Evolutionary conservation across 2,329 filamentous ascomycete species (phyloP), one percentile per base, ranked within the genome.

Genomic region (Aquanectria penicillioides): DNA sequence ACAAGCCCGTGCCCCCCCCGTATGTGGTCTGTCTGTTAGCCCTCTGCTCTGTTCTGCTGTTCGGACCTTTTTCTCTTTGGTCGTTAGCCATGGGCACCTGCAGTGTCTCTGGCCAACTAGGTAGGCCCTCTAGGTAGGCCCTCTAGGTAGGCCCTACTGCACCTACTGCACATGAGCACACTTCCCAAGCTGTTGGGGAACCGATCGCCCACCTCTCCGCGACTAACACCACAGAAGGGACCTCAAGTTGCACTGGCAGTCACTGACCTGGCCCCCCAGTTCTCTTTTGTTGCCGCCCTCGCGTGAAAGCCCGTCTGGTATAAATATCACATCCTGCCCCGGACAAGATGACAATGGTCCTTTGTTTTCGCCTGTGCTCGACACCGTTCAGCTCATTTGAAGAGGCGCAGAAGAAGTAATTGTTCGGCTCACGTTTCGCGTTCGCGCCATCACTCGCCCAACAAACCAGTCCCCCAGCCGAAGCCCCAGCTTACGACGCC

Each of bases 181-280:
- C 54, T 52, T 56, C 36, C 47, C 46, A 53, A 31, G 40, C 26
- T 56, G 60, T 62, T 61, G 57, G 57, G 59, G 51, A 53, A 51
- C 48, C 33, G 38, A 28, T 53, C 20, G 37, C 37, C 38, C 31
- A 29, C 28, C 17, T 23, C 23, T 18, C 36, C 15, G 11, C 25
- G n/a, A n/a, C n/a, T n/a, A n/a, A n/a, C n/a, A n/a, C n/a, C n/a
- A n/a, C n/a, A n/a, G n/a, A n/a, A n/a, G n/a, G n/a, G n/a, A n/a
- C n/a, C n/a, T n/a, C n/a, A n/a, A n/a, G n/a, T n/a, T n/a, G n/a
- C n/a, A n/a, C n/a, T n/a, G n/a, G n/a, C n/a, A n/a, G n/a, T n/a
- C 26, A 23, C 20, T 18, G 22, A 13, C 7, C 41, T 6, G 25
- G 6, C 28, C 47, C 36, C 34, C 47, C 36, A 23, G 47, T 13